Conservation (phyloP, 2,329 filamentous ascomycete species). For the Saccharata proteae region DNA sequence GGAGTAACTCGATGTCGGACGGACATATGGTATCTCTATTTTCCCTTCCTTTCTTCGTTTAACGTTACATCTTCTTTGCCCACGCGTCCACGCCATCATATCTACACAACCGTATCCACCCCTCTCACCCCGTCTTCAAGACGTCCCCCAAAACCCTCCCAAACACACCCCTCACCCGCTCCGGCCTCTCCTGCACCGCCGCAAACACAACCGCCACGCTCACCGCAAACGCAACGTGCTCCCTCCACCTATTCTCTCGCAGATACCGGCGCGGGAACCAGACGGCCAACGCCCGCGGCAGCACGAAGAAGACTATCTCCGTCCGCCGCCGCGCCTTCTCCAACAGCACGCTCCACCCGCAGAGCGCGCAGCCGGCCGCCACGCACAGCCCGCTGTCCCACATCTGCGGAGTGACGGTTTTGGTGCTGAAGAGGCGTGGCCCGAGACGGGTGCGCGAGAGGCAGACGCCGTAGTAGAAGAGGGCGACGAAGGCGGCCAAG, state of each 20-base stretch:
- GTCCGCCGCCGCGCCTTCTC: conserved; percentile 54
- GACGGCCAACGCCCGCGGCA: conserved; percentile 64
- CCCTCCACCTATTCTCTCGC: conserved; percentile 16
- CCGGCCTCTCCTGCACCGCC: conserved; percentile 16
- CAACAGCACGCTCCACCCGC: conserved; percentile 70
- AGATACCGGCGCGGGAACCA: conserved; percentile 59
- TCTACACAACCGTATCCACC: too few species aligned
- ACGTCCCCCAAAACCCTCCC: conserved; percentile 15
- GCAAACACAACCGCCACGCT: conserved; percentile 21
- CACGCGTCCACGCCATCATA: too few species aligned
- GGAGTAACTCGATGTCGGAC: too few species aligned
- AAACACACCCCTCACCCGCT: conserved; percentile 18
- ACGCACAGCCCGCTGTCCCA: conserved; percentile 57
- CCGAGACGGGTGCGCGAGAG: conserved; percentile 62
- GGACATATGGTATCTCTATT: too few species aligned
- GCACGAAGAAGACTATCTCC: conserved; percentile 70
- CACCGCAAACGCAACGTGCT: conserved; percentile 19
- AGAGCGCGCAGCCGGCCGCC: conserved; percentile 57
- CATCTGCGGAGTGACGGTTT: conserved; percentile 40
- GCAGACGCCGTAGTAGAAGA: conserved; percentile 81
- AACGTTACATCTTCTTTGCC: too few species aligned
- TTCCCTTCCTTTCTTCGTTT: too few species aligned
- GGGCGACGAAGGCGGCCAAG: conserved; percentile 60
- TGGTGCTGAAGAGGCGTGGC: conserved; percentile 51
- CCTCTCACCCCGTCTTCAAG: conserved; percentile 12